Base-by-base conservation (phyloP, 306 rosid genomes). In the Rosa lucieae region DNA sequence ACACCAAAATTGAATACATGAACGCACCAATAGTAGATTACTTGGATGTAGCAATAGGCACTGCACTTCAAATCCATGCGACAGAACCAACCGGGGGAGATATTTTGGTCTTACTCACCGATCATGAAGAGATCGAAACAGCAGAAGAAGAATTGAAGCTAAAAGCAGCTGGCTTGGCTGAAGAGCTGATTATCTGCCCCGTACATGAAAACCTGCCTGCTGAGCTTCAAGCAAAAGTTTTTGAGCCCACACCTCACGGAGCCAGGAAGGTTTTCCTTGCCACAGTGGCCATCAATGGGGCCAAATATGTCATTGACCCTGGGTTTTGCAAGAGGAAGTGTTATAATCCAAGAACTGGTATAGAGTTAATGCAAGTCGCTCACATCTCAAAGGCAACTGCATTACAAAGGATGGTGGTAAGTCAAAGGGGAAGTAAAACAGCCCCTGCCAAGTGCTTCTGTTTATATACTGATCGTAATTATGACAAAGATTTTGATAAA, bases 371-470 rank as follows among this genome's bases (percentile, higher is more conserved):
- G 83, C 86, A 79, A 39, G 58, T 92, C 49, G 76, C 94, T 48
- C 97, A 94, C 67, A 88, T 94, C 78, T 94, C 96, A 61, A 94
- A 92, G 87, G 97, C 96, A 58, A 87, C 94, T 23, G 97, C 96
- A 32, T 88, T 79, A 73, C 97, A 89, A 80, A 83, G 98, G 79
- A 5, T 53, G 92, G 96, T 11, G 92, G 94, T 8, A 68, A 1
- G 15, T 10, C 17, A 96, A 52, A 86, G 9, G 59, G n/a, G 21
- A 15, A 53, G 21, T 53, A 9, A 8, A 53, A 53, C 3, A 23
- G 21, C 21, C n/a, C 59, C 21, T 18, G 59, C 96, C 59, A 94
- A 82, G 87, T 94, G 97, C 87, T 92, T 88, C 75, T 89, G 91
- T 39, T 79, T 92, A 74, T 92, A 92, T 78, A 87, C 97, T 8